These are phyloP conservation scores for Ziziphus jujuba DNA, from an alignment of 306 rosid genomes.

Conservation along the genomic window DNA sequence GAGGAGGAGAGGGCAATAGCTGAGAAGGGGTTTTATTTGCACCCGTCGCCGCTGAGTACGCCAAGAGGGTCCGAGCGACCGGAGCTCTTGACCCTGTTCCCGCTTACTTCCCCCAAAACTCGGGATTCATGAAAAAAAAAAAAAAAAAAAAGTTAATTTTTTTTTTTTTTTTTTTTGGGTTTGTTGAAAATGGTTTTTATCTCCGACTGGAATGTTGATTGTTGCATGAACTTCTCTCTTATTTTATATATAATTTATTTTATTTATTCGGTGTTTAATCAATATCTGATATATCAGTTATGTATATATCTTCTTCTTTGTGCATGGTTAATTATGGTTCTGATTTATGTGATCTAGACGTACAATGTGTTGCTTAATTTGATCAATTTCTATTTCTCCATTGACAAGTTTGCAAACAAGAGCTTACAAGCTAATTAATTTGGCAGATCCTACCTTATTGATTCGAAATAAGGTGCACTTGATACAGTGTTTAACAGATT, in stretches of 20 bases:
- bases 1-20: constrained; percentile 37
- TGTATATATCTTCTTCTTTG: too few relatives aligned
- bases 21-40: constrained; percentile 38
- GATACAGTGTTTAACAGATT: too few relatives aligned
- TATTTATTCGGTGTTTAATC: background rate
- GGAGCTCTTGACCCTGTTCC: constrained; percentile 44
- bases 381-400: too few relatives aligned
- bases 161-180: background rate
- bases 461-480: too few relatives aligned
- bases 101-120: constrained; percentile 36
- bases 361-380: too few relatives aligned
- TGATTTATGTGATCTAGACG: too few relatives aligned
- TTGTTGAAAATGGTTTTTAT: background rate
- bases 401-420: too few relatives aligned
- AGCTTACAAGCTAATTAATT: too few relatives aligned
- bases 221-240: constrained; percentile 8
- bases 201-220: background rate
- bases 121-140: background rate
- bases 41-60: constrained; percentile 43
- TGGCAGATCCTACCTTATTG: too few relatives aligned
- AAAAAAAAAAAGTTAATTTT: background rate
- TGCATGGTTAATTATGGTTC: too few relatives aligned
- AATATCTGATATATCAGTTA: too few relatives aligned
- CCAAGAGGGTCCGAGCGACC: constrained; percentile 45
- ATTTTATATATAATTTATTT: background rate